phyloP scores from a whole-genome alignment of 306 rosid species.

The Fagus crenata region DNA sequence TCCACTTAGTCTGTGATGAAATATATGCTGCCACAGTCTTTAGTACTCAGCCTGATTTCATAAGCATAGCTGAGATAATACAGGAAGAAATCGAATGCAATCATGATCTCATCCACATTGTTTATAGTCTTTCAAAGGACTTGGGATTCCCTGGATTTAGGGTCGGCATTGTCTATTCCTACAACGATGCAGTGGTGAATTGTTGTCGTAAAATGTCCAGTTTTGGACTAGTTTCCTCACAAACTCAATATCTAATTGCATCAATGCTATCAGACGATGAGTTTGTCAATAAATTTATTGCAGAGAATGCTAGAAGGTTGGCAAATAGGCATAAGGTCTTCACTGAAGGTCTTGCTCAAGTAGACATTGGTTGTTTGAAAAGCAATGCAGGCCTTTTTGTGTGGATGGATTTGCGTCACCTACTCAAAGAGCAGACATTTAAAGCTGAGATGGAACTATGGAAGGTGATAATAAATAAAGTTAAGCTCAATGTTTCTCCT shows the following conservation, averaged over 20 bases:
- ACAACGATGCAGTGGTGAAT: conserved; percentile 57
- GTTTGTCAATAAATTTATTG: conserved; percentile 51
- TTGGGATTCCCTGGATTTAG: conserved; percentile 87
- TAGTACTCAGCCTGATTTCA: conserved; percentile 45
- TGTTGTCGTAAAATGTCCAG: conserved; percentile 81
- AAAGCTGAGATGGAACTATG: conserved; percentile 66
- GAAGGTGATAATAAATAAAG: conserved; percentile 55
- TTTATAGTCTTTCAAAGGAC: conserved; percentile 82
- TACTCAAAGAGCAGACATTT: conserved; percentile 44
- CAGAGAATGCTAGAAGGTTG: conserved; percentile 42
- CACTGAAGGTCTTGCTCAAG: conserved; percentile 44
- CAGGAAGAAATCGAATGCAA: conserved; percentile 56
- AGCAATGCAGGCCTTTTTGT: conserved; percentile 73
- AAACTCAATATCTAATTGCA: conserved; percentile 66
- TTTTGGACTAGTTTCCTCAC: conserved; percentile 76
- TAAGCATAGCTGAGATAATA: conserved; percentile 74
- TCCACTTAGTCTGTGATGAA: conserved; percentile 71
- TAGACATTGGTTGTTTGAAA: conserved; percentile 50
- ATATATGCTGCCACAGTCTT: conserved; percentile 78
- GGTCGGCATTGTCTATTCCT: conserved; percentile 73
- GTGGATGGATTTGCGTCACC: conserved; percentile 76
- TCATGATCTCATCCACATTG: conserved; percentile 65
- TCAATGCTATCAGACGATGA: conserved; percentile 61
- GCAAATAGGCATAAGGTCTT: conserved; percentile 41
- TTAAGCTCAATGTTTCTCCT: conserved; percentile 80